Evolutionary conservation across 192 early-diverging fungal species (phyloP), one percentile per base, ranked within the genome.

Genomic region (Kappamyces sp.): DNA sequence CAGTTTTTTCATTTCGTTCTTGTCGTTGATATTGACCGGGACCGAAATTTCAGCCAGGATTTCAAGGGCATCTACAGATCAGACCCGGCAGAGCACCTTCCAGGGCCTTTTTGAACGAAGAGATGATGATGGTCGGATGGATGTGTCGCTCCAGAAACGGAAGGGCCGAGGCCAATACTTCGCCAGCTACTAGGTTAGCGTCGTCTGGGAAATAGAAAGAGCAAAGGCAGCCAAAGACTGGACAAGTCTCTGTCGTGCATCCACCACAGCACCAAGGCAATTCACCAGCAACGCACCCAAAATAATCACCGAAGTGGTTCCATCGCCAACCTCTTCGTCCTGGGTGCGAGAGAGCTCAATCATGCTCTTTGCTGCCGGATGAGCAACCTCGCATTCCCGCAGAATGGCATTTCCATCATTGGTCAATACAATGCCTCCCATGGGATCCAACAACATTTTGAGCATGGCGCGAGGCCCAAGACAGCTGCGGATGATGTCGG

Each of bases 251-350:
- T 30, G 2, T 22, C 33, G 39, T 46, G 9, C 5, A 9, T 54
- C n/a, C 35, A 35, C 5, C n/a, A 31, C 30, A 31, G 11, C 8
- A 37, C 22, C 48, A 14, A 8, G 49, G 15, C 57, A 59, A 6
- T n/a, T 9, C 5, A 31, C 36, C 30, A 39, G 7, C 34, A 33
- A 51, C 60, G 64, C 76, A 93, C 91, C 91, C 42, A 99, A 81
- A 64, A 99, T 96, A 63, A 99, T 98, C 60, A 99, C 96, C 66
- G 84, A 88, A 11, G 96, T 99, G 7, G 96, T 99, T 59, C 96
- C 96, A 65, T 99, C 96, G 60, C 96, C 96, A 45, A 97, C 94
- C 75, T 99, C 96, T 70, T 99, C 96, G 73, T 99, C 96, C 79
- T 99, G 96, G 54, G 96, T 99, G 75, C 96, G 79, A 35, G 91